phyloP scores from a whole-genome alignment of 257 asterid species.

The Buddleja alternifolia region DNA sequence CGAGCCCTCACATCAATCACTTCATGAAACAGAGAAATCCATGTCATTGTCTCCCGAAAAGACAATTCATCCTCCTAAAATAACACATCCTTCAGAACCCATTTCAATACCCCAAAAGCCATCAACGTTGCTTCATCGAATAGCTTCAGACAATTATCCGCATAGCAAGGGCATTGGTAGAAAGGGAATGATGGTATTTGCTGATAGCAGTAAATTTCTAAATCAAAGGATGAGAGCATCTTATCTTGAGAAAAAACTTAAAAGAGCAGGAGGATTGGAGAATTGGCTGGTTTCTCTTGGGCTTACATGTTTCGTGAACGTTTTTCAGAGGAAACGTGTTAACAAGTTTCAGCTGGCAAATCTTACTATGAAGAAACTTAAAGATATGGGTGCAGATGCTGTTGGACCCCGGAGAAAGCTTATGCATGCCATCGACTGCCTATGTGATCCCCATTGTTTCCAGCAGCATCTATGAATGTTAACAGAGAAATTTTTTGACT shows the following conservation, averaged over 20 bases:
- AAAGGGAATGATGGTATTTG: constrained; percentile 41
- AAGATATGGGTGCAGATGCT: constrained; percentile 83
- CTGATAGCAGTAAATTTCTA: constrained; percentile 40
- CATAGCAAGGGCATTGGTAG: constrained; percentile 27
- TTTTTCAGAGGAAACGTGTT: constrained; percentile 57
- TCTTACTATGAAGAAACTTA: constrained; percentile 81
- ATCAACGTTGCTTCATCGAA: constrained; percentile 32
- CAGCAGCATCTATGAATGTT: constrained; percentile 43
- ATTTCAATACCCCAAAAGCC: constrained; percentile 32
- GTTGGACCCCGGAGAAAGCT: constrained; percentile 95
- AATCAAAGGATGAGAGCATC: constrained; percentile 63
- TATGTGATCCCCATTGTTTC: constrained; percentile 86
- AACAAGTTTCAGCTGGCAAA: constrained; percentile 74
- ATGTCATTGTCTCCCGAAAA: constrained; percentile 41
- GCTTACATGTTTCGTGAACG: constrained; percentile 60
- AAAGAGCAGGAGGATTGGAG: constrained; percentile 83
- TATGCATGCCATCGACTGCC: constrained; percentile 90
- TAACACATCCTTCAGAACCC: constrained; percentile 42
- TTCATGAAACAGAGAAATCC: constrained; percentile 47
- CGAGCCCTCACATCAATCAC: constrained; percentile 34
- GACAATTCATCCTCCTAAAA: constrained; percentile 27
- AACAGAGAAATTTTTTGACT: not conserved
- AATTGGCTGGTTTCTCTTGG: constrained; percentile 84
- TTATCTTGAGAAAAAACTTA: constrained; percentile 63
- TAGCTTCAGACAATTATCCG: constrained; percentile 42